A percentile compares a stretch with the other conserved stretches of the same genome.
Evolutionary conservation across 768 basidiomycete species (phyloP).

Genomic region (Termitomyces bulborhizus): DNA sequence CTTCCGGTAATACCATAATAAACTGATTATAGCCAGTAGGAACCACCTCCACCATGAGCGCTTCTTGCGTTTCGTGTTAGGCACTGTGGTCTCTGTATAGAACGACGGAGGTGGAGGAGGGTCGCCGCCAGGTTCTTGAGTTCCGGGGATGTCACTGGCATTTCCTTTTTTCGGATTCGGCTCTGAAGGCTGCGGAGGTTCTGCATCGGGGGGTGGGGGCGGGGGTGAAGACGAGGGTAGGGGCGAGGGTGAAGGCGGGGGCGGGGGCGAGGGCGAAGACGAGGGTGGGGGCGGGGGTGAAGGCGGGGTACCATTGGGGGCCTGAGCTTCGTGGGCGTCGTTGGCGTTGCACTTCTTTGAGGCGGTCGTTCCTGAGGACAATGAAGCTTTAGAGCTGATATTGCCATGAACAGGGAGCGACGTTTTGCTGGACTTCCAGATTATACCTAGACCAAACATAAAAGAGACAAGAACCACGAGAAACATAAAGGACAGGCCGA

Average conservation of each 20-base stretch:
- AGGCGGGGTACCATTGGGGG: too few relatives aligned
- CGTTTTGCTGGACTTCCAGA: neutral
- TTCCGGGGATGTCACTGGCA: neutral
- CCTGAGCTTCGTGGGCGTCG: neutral
- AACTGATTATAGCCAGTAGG: neutral
- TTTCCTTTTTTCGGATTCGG: neutral
- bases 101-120: neutral
- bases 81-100: neutral
- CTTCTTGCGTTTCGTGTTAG: neutral
- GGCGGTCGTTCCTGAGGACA: neutral
- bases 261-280: neutral
- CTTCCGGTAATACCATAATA: neutral
- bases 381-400: neutral
- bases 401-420: neutral
- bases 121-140: neutral
- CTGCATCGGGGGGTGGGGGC: neutral
- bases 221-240: neutral
- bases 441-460: neutral
- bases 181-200: neutral
- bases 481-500: neutral
- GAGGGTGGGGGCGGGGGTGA: neutral
- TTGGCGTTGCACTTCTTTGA: neutral
- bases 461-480: neutral
- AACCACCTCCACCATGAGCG: neutral
- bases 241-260: too few relatives aligned